Evolutionary conservation across 495 filamentous ascomycete genomes (phyloP), one percentile per base, ranked within the genome.

Genomic region (Hypoxylon intermedium): DNA sequence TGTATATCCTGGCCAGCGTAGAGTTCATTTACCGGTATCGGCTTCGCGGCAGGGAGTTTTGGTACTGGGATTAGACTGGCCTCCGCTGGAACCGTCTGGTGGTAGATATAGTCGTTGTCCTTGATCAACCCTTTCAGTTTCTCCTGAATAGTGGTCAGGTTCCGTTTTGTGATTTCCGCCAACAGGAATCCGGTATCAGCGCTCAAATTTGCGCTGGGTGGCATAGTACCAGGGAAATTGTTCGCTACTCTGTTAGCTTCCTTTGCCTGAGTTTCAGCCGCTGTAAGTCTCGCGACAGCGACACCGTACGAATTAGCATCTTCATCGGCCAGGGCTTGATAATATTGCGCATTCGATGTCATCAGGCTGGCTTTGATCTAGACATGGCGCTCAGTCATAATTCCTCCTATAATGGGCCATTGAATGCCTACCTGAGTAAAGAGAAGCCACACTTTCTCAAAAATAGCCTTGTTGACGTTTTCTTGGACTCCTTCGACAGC

Each of bases 31-130:
- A 98, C 94, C 0, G 95, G 92, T 47, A 98, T 98, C 12, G 95
- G 91, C 74, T 98, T 98, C n/a, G 95, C 93, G 1, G 95, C 94
- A 23, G 93, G 91, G 7, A 98, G 82, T 71, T 98, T 98, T 2
- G 93, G 85, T 46, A 98, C 89, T 12, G 87, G 79, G 6, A 89
- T 78, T 11, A 98, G 79, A 37, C 84, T 84, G 9, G 90, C 89
- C 72, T 97, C 93, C 12, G 84, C 87, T 0, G 94, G 93, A 13
- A 98, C 86, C 0, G 85, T 85, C 58, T 97, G 91, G 72, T 98
- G 94, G 66, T 98, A 98, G 66, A 98, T 97, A 70, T 93, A 97
- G 68, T 98, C 94, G 69, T 98, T 98, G 72, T 98, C 94, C 60
- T 97, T 97, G 53, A 82, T 80, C 58, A 91, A 81, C 51, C 89